Base-by-base conservation (phyloP, 352 stramenopile genomes). In the Pythium apleroticum region DNA sequence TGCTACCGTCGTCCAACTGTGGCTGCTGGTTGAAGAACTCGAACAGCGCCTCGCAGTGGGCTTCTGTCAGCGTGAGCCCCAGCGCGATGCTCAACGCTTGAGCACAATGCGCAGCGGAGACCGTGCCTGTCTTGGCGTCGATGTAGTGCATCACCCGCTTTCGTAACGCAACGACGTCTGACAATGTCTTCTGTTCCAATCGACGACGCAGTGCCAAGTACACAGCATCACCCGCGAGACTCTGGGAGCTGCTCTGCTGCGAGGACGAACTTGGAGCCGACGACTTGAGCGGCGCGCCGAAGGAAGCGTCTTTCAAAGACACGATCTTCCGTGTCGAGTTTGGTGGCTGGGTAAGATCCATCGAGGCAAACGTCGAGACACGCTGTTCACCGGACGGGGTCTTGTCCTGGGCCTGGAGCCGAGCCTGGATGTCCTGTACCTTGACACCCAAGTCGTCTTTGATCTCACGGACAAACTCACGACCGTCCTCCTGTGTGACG, bases 301-400 rank as follows among this genome's bases (percentile, higher is more conserved):
- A 82, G 24, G 79, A 84, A 35, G 78, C 74, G 20, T 90, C 81
- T 54, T 83, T 86, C 35, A 90, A 59, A 1, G 77, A 83, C n/a
- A 88, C 30, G 46, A 88, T 88, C 52, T 78, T 83, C 25, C 68
- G 71, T 10, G 66, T 37, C 4, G 31, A 45, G 24, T 30, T 22
- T 0, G 65, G 46, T 0, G 60, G 66, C 55, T 65, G 46, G 10
- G 67, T 74, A 20, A 74, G 31, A 50, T 74, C 67, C 43, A 70
- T 28, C 41, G 52, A n/a, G 0, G 57, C 24, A 14, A n/a, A 56
- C 14, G 15, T 69, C 1, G 52, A 20, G 45, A 74, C 52, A 19
- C 49, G 39, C 17, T 54, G 11, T 15, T 50, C 14, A 2, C 19
- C 6, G 1, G 59, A n/a, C 20, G 30, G 12, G 3, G 10, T 15